phyloP scores from a whole-genome alignment of 257 asterid genomes.

The Ajuga chamaepitys region DNA sequence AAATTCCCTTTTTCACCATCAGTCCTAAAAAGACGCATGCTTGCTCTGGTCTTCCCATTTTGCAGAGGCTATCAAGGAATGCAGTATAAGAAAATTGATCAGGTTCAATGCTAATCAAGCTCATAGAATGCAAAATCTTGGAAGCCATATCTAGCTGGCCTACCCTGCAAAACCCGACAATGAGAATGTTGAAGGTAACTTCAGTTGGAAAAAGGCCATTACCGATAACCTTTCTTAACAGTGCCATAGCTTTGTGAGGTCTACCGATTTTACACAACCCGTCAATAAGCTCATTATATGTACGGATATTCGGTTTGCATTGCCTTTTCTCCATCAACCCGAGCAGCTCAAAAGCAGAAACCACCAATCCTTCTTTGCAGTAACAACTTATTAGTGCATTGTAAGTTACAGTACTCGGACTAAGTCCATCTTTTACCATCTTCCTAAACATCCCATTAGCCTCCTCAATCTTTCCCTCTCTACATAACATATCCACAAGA shows the following conservation, averaged over 20 bases:
- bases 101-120: constrained; percentile 21
- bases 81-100: constrained; percentile 35
- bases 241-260: constrained; percentile 32
- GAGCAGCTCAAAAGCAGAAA: constrained; percentile 42
- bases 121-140: constrained; percentile 28
- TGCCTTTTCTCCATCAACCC: constrained; percentile 38
- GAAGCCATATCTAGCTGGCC: constrained; percentile 33
- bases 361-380: constrained; percentile 38
- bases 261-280: constrained; percentile 33
- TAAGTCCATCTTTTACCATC: constrained; percentile 28
- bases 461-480: constrained; percentile 34
- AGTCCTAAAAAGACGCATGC: constrained; percentile 25
- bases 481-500: constrained; percentile 30
- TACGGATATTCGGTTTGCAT: constrained; percentile 38
- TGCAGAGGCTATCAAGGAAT: constrained; percentile 35
- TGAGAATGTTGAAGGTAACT: constrained; percentile 35
- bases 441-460: constrained; percentile 38
- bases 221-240: constrained; percentile 24
- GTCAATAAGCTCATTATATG: constrained; percentile 42
- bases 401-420: constrained; percentile 30
- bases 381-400: constrained; percentile 40
- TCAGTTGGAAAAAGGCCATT: constrained; percentile 29
- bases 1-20: constrained; percentile 30
- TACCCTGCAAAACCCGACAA: constrained; percentile 26
- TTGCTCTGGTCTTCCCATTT: constrained; percentile 18